phyloP scores from a whole-genome alignment of 768 basidiomycete genomes.

The Trametes gibbosa region DNA sequence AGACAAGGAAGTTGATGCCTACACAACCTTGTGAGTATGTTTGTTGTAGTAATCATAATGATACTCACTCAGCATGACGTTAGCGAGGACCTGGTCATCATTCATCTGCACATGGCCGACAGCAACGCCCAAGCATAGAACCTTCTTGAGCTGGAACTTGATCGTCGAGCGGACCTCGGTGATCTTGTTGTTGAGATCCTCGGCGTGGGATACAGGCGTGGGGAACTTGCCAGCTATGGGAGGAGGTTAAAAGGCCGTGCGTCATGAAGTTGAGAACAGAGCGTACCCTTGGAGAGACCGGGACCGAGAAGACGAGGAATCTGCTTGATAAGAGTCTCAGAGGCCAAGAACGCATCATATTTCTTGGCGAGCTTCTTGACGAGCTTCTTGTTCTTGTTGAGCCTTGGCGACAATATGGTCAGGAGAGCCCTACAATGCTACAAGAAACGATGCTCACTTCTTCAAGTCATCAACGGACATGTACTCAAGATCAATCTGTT shows the following conservation, averaged over 20 bases:
- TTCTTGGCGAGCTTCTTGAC: conserved; percentile 99
- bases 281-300: conserved; percentile 95
- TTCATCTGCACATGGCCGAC: conserved; percentile 97
- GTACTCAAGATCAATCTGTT: conserved; percentile 97
- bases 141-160: conserved; percentile 99
- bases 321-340: conserved; percentile 98
- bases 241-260: background rate
- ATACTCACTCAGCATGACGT: conserved; percentile 91
- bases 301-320: conserved; percentile 99
- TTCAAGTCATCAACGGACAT: conserved; percentile 99
- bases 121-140: conserved; percentile 97
- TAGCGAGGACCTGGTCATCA: conserved; percentile 94
- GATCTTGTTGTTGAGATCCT: conserved; percentile 89
- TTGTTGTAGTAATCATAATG: no score
- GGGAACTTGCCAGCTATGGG: conserved; percentile 95
- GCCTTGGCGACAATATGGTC: conserved; percentile 40
- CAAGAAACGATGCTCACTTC: conserved; percentile 56
- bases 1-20: conserved; percentile 99
- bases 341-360: conserved; percentile 97
- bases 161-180: conserved; percentile 97
- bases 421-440: background rate
- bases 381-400: conserved; percentile 99
- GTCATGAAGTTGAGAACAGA: background rate
- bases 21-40: background rate
- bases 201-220: conserved; percentile 89